phyloP scores from a whole-genome alignment of 2,329 filamentous ascomycete genomes.

The Microsporum ferrugineum region DNA sequence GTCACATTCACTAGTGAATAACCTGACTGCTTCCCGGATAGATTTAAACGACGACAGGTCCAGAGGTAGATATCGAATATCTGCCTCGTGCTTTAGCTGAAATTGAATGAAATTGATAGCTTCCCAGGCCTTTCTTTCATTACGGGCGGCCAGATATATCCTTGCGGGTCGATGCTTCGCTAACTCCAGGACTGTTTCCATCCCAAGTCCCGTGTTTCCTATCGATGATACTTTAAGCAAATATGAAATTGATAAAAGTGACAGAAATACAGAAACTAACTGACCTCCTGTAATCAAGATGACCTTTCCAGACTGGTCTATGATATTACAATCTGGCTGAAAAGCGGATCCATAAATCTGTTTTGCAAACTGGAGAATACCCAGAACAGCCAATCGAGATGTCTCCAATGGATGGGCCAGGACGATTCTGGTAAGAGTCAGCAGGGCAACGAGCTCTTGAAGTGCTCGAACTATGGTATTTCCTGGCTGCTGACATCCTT shows the following conservation, averaged over 20 bases:
- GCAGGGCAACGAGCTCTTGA: background rate
- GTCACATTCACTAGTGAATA: slow-evolving; percentile 30
- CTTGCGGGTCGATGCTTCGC: slow-evolving; percentile 42
- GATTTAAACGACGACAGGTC: slow-evolving; percentile 43
- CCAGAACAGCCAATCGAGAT: background rate
- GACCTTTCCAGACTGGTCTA: slow-evolving; percentile 38
- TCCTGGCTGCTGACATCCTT: background rate
- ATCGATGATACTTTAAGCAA: background rate
- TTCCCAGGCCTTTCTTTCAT: slow-evolving; percentile 31
- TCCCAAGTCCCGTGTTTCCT: slow-evolving; percentile 38
- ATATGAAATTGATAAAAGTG: background rate
- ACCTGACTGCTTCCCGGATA: slow-evolving; percentile 34
- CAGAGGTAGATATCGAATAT: slow-evolving; percentile 37
- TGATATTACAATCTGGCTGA: slow-evolving; percentile 36
- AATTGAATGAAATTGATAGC: slow-evolving; percentile 35
- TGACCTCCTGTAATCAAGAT: slow-evolving; percentile 43
- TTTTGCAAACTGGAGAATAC: background rate
- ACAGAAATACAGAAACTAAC: background rate
- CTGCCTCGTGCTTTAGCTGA: slow-evolving; percentile 19
- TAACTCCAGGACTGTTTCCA: slow-evolving; percentile 38
- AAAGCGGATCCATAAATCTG: slow-evolving; percentile 20
- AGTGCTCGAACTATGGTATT: background rate
- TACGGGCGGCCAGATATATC: slow-evolving; percentile 46
- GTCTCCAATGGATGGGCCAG: background rate
- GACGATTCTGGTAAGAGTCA: background rate